phyloP scores from a whole-genome alignment of 2,329 filamentous ascomycete species.

The Lojkania enalia region DNA sequence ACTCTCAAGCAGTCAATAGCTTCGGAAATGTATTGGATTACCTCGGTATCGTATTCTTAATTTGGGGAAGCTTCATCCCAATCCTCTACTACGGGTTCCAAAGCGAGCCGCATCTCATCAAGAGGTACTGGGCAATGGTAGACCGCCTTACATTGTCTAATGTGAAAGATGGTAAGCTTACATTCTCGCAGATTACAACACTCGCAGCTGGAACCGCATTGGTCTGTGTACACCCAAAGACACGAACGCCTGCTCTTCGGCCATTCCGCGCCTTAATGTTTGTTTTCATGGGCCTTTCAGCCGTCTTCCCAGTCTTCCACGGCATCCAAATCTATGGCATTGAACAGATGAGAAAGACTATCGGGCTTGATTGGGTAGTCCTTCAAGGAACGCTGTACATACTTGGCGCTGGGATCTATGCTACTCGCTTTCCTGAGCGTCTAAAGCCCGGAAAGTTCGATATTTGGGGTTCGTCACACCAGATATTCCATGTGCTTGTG shows the following conservation, averaged over 20 bases:
- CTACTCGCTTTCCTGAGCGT: conserved; percentile 82
- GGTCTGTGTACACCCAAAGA: conserved; percentile 78
- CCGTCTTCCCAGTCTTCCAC: conserved; percentile 80
- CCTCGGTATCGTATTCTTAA: conserved; percentile 87
- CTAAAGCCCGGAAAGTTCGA: conserved; percentile 79
- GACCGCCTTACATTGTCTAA: not conserved
- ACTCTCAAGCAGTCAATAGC: conserved; percentile 74
- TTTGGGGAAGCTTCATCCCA: conserved; percentile 89
- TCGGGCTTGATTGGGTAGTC: conserved; percentile 80
- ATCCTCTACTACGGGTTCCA: conserved; percentile 66
- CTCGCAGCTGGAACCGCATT: conserved; percentile 76
- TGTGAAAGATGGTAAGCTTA: not conserved
- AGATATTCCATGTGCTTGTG: conserved; percentile 93
- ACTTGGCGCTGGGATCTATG: conserved; percentile 82
- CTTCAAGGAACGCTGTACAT: conserved; percentile 84
- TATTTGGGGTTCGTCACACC: conserved; percentile 90
- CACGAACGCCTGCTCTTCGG: conserved; percentile 81
- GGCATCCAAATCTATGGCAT: conserved; percentile 70
- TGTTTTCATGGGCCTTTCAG: conserved; percentile 80
- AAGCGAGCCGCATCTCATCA: conserved; percentile 67
- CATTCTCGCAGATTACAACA: conserved; percentile 67
- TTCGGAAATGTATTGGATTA: conserved; percentile 96
- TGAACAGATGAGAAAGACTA: conserved; percentile 66
- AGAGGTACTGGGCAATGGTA: conserved; percentile 75
- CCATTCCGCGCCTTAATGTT: conserved; percentile 90